Base-by-base conservation (phyloP, 2,329 filamentous ascomycete species). In the Xylogone sp. region DNA sequence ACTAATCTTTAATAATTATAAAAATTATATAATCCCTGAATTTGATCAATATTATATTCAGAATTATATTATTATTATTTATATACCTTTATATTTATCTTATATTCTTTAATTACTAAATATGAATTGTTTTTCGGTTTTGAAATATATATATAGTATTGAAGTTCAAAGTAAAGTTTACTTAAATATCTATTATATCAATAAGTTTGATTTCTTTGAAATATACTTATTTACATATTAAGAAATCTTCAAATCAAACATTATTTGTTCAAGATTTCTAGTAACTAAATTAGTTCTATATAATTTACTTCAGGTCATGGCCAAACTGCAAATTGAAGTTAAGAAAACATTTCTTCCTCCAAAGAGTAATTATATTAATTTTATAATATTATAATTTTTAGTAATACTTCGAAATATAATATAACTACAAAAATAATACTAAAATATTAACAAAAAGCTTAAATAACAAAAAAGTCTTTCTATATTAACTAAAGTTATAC, bases 1-100 rank as follows among this genome's bases (percentile, higher is more conserved):
- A 2, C 54, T 71, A 3, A 61, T 72, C 52, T 53, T 71, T 49
- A 62, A 71, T 55, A 58, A 65, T 45, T 55, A 71, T 58, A 48
- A 56, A 16, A 69, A 62, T 53, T 58, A 71, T 56, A 20, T 63
- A 42, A 65, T 56, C 3, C 44, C 55, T n/a, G 48, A 67, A 51
- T 70, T 71, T 50, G 48, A 67, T n/a, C 27, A 61, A 20, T 60
- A 58, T 48, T 70, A 55, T 55, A 54, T 54, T 31, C 43, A 65
- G 18, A 54, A 67, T 49, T 62, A 66, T 43, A 67, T 70, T 50
- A 60, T 65, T 34, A 56, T 59, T 24, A 53, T 70, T 49, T 71
- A 56, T 49, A 67, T 70, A 48, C 64, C 60, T 42, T 10, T 10
- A 6, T 27, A 27, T 27, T 27, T 10, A 27, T 27, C 24, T 27